Percentiles rank a stretch among this genome's conserved stretches.
Conservation (phyloP, 768 basidiomycete species). For the Boletellus emodensis region DNA sequence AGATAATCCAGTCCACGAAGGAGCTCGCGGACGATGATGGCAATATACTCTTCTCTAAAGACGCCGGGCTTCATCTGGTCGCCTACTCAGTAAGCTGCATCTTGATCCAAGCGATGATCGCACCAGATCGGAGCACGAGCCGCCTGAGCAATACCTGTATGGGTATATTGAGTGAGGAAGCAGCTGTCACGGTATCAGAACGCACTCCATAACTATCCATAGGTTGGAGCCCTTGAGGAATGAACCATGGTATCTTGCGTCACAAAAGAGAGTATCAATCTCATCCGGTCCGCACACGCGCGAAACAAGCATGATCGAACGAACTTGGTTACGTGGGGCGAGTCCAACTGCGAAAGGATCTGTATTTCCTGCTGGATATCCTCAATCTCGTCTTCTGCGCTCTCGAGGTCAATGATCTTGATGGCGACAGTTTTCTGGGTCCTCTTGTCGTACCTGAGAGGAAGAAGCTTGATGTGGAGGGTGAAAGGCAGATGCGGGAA, state of each 20-base stretch:
- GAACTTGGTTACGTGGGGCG: slow-evolving; percentile 92
- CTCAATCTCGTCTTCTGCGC: slow-evolving; percentile 99
- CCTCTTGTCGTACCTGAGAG: slow-evolving; percentile 81
- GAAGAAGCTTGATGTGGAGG: slow-evolving; percentile 1
- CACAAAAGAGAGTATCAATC: slow-evolving; percentile 28
- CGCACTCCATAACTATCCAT: slow-evolving; percentile 99
- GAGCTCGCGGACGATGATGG: slow-evolving; percentile 91
- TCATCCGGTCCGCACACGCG: slow-evolving; percentile 28
- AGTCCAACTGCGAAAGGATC: slow-evolving; percentile 94
- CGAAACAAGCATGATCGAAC: slow-evolving; percentile 33
- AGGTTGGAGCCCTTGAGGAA: slow-evolving; percentile 93
- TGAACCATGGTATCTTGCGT: slow-evolving; percentile 85
- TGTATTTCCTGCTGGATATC: slow-evolving; percentile 99
- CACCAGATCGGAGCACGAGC: slow-evolving; percentile 96
- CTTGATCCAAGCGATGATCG: slow-evolving; percentile 24
- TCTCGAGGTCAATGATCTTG: slow-evolving; percentile 99
- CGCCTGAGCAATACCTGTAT: slow-evolving; percentile 90
- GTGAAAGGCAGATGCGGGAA: slow-evolving; percentile 6
- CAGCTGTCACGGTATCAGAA: slow-evolving; percentile 10
- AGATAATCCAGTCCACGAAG: slow-evolving; percentile 92
- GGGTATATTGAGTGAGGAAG: slow-evolving; percentile 7
- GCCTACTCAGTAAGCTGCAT: slow-evolving; percentile 7
- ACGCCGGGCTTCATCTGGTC: slow-evolving; percentile 95
- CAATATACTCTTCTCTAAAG: slow-evolving; percentile 98
- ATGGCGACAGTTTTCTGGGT: slow-evolving; percentile 97